A percentile compares a stretch with the other conserved stretches of the same genome.
Conservation (phyloP, 2,329 filamentous ascomycete species). For the Sporothrix variecibatus region DNA sequence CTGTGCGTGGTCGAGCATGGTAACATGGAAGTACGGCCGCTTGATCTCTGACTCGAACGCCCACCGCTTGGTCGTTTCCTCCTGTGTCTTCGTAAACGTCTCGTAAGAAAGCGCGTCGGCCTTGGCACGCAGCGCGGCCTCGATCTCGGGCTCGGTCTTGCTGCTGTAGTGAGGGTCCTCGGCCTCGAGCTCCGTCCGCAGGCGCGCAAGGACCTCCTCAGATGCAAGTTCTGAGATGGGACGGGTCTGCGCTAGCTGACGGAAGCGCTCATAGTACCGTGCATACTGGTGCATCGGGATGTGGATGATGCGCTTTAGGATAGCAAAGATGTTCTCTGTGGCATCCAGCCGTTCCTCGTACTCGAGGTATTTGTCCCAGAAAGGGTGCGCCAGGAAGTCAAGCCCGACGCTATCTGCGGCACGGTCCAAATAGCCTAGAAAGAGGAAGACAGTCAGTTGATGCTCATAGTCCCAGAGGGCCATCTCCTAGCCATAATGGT, state of each 20-base stretch:
- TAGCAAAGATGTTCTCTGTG: conserved; percentile 79
- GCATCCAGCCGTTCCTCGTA: conserved; percentile 90
- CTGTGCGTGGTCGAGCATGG: conserved; percentile 83
- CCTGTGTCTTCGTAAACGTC: conserved; percentile 76
- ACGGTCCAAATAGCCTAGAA: conserved; percentile 90
- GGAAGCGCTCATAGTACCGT: conserved; percentile 90
- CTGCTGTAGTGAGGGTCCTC: conserved; percentile 58
- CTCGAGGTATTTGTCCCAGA: conserved; percentile 99
- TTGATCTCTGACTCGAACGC: conserved; percentile 94
- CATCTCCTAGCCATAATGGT: conserved; percentile 33
- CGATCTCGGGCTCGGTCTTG: conserved; percentile 72
- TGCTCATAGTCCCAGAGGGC: neutral
- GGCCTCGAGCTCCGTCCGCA: conserved; percentile 70
- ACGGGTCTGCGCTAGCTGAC: conserved; percentile 70
- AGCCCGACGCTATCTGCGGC: conserved; percentile 82
- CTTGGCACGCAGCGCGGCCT: conserved; percentile 77
- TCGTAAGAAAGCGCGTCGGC: conserved; percentile 81
- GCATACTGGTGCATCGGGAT: conserved; percentile 96
- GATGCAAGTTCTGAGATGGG: conserved; percentile 74
- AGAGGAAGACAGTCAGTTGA: neutral
- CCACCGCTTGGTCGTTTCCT: conserved; percentile 90
- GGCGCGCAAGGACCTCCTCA: conserved; percentile 65
- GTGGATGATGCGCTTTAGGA: conserved; percentile 78
- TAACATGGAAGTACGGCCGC: conserved; percentile 94
- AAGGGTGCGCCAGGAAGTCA: conserved; percentile 91